Evolutionary conservation across 345 rosid species (phyloP).

Genomic region (Ceriops zippeliana): DNA sequence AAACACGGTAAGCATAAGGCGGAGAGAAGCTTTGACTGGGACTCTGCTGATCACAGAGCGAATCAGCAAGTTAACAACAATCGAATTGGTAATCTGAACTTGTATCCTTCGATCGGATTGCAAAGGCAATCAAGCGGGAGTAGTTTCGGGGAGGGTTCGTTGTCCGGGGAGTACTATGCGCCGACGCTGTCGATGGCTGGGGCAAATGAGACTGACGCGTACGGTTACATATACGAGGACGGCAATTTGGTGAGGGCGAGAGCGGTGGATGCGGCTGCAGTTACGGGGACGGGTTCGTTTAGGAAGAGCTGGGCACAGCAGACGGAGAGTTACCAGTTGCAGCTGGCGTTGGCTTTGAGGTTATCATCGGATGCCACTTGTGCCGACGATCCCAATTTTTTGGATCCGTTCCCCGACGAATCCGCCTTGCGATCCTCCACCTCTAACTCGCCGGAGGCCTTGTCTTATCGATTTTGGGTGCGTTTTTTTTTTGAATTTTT

Average conservation of each 20-base stretch:
- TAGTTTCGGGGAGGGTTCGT: conserved; percentile 90
- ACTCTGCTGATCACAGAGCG: conserved; percentile 47
- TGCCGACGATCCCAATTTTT: conserved; percentile 89
- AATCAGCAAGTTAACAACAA: conserved; percentile 34
- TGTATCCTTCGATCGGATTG: conserved; percentile 53
- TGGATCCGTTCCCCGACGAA: conserved; percentile 86
- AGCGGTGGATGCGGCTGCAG: conserved; percentile 29
- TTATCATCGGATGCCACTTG: conserved; percentile 89
- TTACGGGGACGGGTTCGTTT: conserved; percentile 41
- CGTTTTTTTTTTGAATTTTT: not conserved
- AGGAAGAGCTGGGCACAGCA: conserved; percentile 99
- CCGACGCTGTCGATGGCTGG: conserved; percentile 59
- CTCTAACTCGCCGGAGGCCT: conserved; percentile 56
- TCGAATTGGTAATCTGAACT: conserved; percentile 43
- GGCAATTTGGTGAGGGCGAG: conserved; percentile 41
- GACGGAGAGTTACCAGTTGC: conserved; percentile 99
- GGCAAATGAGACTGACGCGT: conserved; percentile 62
- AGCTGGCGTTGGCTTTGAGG: conserved; percentile 91
- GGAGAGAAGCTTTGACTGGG: conserved; percentile 71
- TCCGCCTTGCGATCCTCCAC: conserved; percentile 47
- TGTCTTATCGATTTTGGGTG: conserved; percentile 98
- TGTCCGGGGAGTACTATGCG: conserved; percentile 81
- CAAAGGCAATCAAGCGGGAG: conserved; percentile 98
- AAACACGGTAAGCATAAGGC: conserved; percentile 37
- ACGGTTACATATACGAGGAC: conserved; percentile 54